Percentiles rank a stretch among this genome's conserved stretches.
phyloP scores from a whole-genome alignment of 1,139 yeast species.

The Casaregolazyma suthepensis region DNA sequence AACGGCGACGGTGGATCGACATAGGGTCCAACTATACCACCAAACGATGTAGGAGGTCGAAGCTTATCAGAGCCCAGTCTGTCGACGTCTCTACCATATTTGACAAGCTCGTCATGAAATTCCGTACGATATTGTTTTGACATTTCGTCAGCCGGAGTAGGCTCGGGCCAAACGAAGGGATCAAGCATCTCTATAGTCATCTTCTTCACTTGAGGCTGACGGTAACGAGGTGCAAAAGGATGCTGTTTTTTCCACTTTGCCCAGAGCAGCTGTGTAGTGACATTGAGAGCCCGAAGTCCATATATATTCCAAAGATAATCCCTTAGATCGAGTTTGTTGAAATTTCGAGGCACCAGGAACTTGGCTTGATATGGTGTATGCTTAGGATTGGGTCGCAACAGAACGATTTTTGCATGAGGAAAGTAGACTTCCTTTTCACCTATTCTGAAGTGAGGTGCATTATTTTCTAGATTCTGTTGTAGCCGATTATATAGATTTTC shows the following conservation, averaged over 20 bases:
- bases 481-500: slow-evolving; percentile 31
- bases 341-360: slow-evolving; percentile 83
- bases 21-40: slow-evolving; percentile 69
- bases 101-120: slow-evolving; percentile 24
- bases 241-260: slow-evolving; percentile 59
- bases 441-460: slow-evolving; percentile 70
- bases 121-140: slow-evolving; percentile 28
- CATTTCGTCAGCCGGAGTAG: slow-evolving; percentile 36
- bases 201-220: slow-evolving; percentile 78
- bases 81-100: slow-evolving; percentile 37
- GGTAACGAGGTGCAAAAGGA: slow-evolving; percentile 61
- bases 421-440: slow-evolving; percentile 71
- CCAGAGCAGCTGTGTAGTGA: slow-evolving; percentile 79
- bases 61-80: slow-evolving; percentile 61
- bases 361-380: slow-evolving; percentile 96
- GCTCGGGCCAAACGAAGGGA: slow-evolving; percentile 91
- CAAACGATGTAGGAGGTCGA: slow-evolving; percentile 68
- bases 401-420: slow-evolving; percentile 75
- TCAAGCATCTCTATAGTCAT: slow-evolving; percentile 93
- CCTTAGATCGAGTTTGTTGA: slow-evolving; percentile 84
- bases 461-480: slow-evolving; percentile 53
- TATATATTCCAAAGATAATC: slow-evolving; percentile 86
- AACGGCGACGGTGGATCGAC: slow-evolving; percentile 63
- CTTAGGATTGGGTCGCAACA: slow-evolving; percentile 84
- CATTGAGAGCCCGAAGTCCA: slow-evolving; percentile 79